A percentile compares a stretch with the other conserved stretches of the same genome.
Evolutionary conservation across 2,329 filamentous ascomycete genomes (phyloP).

Genomic region (Chaetomiaceae sp.): DNA sequence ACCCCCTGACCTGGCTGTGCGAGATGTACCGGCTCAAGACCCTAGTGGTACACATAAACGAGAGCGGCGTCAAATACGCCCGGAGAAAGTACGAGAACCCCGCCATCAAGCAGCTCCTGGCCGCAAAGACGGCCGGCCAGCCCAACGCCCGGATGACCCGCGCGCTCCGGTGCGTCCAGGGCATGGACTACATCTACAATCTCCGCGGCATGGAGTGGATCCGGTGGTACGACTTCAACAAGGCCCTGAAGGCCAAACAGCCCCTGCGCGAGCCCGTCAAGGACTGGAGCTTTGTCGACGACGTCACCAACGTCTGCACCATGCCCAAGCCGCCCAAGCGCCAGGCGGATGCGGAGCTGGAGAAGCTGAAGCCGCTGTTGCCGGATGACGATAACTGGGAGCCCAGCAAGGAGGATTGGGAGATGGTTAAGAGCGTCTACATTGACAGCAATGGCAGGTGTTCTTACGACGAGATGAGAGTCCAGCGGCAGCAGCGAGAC

Average conservation of each 20-base stretch:
- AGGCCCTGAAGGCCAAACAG: conserved; percentile 4
- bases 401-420: conserved; percentile 15
- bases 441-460: conserved; percentile 7
- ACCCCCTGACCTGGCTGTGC: conserved; percentile 34
- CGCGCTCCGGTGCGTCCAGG: conserved; percentile 39
- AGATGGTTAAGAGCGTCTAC: conserved; percentile 12
- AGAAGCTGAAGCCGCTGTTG: conserved; percentile 18
- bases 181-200: conserved; percentile 40
- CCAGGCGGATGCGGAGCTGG: conserved; percentile 9
- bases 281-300: conserved; percentile 34
- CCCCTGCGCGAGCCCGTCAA: conserved; percentile 21
- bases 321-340: conserved; percentile 14
- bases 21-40: conserved; percentile 39
- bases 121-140: conserved; percentile 33
- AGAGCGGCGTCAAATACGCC: conserved; percentile 30
- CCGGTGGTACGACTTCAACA: conserved; percentile 39
- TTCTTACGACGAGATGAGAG: conserved; percentile 21
- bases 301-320: conserved; percentile 27
- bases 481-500: conserved; percentile 3
- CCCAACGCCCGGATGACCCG: conserved; percentile 38
- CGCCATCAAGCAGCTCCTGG: conserved; percentile 24
- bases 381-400: neutral
- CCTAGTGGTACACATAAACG: conserved; percentile 38
- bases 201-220: conserved; percentile 42
- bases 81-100: conserved; percentile 37